Base-by-base conservation (phyloP, 176 grass and related monocot genomes). In the Carex kokanica region DNA sequence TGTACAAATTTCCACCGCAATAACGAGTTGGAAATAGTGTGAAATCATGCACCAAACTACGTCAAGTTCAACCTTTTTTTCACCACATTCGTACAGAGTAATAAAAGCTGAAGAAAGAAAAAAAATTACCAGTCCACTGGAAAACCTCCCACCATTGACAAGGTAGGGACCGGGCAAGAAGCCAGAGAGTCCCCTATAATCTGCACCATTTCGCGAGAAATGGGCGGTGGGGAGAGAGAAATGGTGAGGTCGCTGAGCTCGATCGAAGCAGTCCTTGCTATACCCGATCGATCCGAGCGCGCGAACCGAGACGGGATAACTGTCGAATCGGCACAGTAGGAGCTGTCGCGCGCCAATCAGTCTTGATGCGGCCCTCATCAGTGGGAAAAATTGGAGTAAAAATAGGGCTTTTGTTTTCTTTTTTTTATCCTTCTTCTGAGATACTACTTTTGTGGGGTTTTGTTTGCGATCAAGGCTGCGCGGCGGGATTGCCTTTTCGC, bases 321-420 rank as follows among this genome's bases (percentile, higher is more conserved):
- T 71, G 14, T 64, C 55, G 25, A 74, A 73, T 70, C 74, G 71
- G 12, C 88, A 62, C 25, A 87, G 85, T 8, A 82, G 51, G 21
- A 82, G 73, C 38, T 78, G 64, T 49, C 87, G 32, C 25, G 83
- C 83, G 45, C 83, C 87, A 7, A 83, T 24, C n/a, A 79, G 55
- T 68, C 67, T 86, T 10, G 81, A 90, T 29, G 83, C 84, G 2
- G 79, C 81, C 61, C 84, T 87, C 84, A 90, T 90, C 17, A 25
- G 66, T 79, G 45, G 59, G 60, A 27, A 47, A 54, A 54, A 21
- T 20, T 56, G 29, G 12, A 12, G 24, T 10, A 81, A 13, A 38
- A 29, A 23, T 45, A 81, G 69, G 69, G 3, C 17, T 13, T 73
- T 14, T 13, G 9, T 23, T 73, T 45, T 24, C 8, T 49, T 23